Evolutionary conservation across 352 stramenopile species (phyloP).

Genomic region (Phytophthora niederhauseri): DNA sequence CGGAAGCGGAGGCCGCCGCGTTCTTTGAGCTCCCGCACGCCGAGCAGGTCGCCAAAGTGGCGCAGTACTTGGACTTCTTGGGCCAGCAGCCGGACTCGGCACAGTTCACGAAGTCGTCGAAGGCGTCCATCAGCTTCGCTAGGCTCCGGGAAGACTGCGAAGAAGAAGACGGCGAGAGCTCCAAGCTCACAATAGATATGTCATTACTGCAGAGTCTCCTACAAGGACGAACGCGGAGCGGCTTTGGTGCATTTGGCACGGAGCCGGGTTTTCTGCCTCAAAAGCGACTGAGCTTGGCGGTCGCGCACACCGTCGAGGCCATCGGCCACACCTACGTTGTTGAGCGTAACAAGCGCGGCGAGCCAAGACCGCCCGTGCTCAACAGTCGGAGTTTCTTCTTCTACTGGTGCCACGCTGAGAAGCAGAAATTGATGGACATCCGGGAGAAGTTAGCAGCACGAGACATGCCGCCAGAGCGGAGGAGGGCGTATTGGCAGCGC

Average conservation of each 20-base stretch:
- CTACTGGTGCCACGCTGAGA: slow-evolving; percentile 88
- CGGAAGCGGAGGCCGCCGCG: slow-evolving; percentile 41
- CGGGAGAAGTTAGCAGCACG: slow-evolving; percentile 53
- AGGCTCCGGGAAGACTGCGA: slow-evolving; percentile 9
- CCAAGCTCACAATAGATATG: slow-evolving; percentile 8
- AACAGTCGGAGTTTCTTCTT: slow-evolving; percentile 89
- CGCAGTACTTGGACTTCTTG: slow-evolving; percentile 72
- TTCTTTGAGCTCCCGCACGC: slow-evolving; percentile 64
- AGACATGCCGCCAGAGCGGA: slow-evolving; percentile 11
- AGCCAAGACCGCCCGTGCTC: slow-evolving; percentile 51
- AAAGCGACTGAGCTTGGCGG: slow-evolving; percentile 65
- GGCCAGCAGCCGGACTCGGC: slow-evolving; percentile 45
- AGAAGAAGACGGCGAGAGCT: not conserved
- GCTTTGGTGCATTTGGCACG: slow-evolving; percentile 78
- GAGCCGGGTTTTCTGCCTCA: slow-evolving; percentile 65
- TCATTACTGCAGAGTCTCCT: slow-evolving; percentile 44
- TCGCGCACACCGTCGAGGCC: slow-evolving; percentile 52
- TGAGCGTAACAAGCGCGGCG: slow-evolving; percentile 56
- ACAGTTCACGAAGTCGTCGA: slow-evolving; percentile 60
- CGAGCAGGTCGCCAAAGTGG: slow-evolving; percentile 61
- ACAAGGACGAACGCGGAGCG: slow-evolving; percentile 56
- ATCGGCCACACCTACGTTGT: slow-evolving; percentile 77
- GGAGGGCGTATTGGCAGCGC: slow-evolving; percentile 47
- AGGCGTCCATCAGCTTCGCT: slow-evolving; percentile 62
- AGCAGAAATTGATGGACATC: slow-evolving; percentile 85